Base-by-base conservation (phyloP, 768 basidiomycete genomes). In the Mycena capillaripes region DNA sequence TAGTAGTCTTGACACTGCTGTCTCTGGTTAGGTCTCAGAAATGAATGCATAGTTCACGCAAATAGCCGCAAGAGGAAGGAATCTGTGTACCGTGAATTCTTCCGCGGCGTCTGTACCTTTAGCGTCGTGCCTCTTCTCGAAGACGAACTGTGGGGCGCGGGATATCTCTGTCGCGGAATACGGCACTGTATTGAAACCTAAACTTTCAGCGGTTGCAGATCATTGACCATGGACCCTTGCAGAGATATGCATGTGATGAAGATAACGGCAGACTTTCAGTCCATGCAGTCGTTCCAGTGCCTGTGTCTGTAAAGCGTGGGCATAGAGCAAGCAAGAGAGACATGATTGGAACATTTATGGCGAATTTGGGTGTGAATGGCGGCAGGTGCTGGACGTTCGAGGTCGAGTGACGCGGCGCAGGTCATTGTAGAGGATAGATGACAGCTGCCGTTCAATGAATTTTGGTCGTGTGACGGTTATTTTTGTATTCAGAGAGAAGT, bases 401-500 rank as follows among this genome's bases (percentile, higher is more conserved):
- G 34, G 34, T 62, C 32, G 46, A 62, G 44, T 48, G 60, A 46
- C 44, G 30, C 38, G 48, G 44, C 32, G 62, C 23, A 16, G 36
- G 34, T 27, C 32, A 48, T 27, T 14, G 23, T 17, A 19, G n/a
- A n/a, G n/a, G n/a, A n/a, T n/a, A n/a, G n/a, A 16, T 63, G 27
- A 17, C 36, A 12, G 34, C 23, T 38, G 56, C 8, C 9, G 32
- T 34, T 36, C 55, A 36, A 17, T 17, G 34, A 14, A n/a, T 58
- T 25, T 19, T 65, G 63, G 38, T 65, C 52, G 56, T 58, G 56
- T 58, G 56, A 38, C 36, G 23, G n/a, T 23, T 58, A 58, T 58
- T 58, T 57, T 58, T 58, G 36, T 2, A 58, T 38, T 32, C 53
- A 32, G 30, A 56, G 17, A 30, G 8, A n/a, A n/a, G 30, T 56